A percentile compares a stretch with the other conserved stretches of the same genome.
These are phyloP conservation scores for Metarhizium rileyi DNA, from an alignment of 2,329 filamentous ascomycete genomes.

Conservation along the genomic window DNA sequence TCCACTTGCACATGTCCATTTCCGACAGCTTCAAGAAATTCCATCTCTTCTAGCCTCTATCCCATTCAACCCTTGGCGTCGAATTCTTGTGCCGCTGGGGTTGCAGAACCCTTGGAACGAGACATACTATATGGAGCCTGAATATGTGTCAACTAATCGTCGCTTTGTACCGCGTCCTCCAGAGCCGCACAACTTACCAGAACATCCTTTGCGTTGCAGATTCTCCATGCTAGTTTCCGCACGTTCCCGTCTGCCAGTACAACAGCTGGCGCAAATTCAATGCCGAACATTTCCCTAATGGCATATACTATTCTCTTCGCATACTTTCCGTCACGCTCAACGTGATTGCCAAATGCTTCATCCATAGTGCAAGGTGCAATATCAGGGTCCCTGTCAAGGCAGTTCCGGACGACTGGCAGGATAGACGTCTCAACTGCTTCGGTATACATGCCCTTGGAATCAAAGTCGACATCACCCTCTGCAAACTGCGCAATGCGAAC, in stretches of 20 bases:
- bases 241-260: constrained; percentile 89
- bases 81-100: constrained; percentile 39
- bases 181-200: constrained; percentile 50
- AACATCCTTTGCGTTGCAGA: constrained; percentile 93
- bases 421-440: constrained; percentile 66
- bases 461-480: constrained; percentile 56
- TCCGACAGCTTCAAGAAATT: background rate
- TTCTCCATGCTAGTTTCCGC: constrained; percentile 82
- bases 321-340: constrained; percentile 83
- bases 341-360: constrained; percentile 74
- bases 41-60: background rate
- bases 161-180: background rate
- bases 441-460: constrained; percentile 52
- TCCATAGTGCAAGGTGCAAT: constrained; percentile 74
- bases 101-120: constrained; percentile 50
- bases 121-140: constrained; percentile 68
- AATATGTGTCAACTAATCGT: background rate
- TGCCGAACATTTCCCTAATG: constrained; percentile 91
- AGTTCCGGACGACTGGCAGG: constrained; percentile 79
- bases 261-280: constrained; percentile 88
- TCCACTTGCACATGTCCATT: background rate
- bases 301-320: constrained; percentile 86
- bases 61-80: constrained; percentile 16
- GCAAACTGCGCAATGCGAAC: constrained; percentile 76
- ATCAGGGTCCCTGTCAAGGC: constrained; percentile 83